Evolutionary conservation across 2,329 filamentous ascomycete species (phyloP), one percentile per base, ranked within the genome.

Genomic region (Diaporthe citrichinensis): DNA sequence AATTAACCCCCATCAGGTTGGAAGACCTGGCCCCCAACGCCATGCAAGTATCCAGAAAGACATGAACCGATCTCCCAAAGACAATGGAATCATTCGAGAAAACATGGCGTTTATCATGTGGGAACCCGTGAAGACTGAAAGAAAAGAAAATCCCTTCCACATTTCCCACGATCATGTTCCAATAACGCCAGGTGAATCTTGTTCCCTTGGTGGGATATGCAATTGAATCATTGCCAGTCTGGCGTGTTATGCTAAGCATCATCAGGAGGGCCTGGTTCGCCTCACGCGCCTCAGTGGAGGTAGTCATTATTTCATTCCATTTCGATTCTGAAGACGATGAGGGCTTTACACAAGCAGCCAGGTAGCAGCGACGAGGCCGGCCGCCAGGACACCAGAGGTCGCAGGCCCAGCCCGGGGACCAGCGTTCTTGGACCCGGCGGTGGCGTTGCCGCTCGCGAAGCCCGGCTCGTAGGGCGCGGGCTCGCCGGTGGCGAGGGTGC

Each of bases 401-500:
- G 65, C 15, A 34, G 65, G 65, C 6, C 46, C 72, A 9, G 62
- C 17, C 25, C 39, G 23, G 12, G n/a, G 28, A 6, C 67, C 73
- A 6, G 57, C 46, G 25, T n/a, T 57, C 41, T 36, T 2, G 6
- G 62, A 69, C 3, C 39, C 41, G 28, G 41, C 51, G 12, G 31
- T 76, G 53, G 72, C 78, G 28, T 79, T 77, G 28, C 75, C 79
- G 55, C 84, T 79, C 75, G 81, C 81, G 55, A 82, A 81, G 8
- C 49, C 71, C 2, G 84, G 84, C 76, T 81, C 73, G 71, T 85
- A 86, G 41, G 78, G 78, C 10, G 61, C 49, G 4, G 76, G 74
- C 73, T 78, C 74, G 58, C n/a, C 34, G 10, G 74, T 76, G 71
- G 82, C 81, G 25, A 81, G 57, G 1, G 90, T 94, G n/a, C 97